Evolutionary conservation across 2,329 filamentous ascomycete species (phyloP).

Genomic region (Ceratocystis albifundus): DNA sequence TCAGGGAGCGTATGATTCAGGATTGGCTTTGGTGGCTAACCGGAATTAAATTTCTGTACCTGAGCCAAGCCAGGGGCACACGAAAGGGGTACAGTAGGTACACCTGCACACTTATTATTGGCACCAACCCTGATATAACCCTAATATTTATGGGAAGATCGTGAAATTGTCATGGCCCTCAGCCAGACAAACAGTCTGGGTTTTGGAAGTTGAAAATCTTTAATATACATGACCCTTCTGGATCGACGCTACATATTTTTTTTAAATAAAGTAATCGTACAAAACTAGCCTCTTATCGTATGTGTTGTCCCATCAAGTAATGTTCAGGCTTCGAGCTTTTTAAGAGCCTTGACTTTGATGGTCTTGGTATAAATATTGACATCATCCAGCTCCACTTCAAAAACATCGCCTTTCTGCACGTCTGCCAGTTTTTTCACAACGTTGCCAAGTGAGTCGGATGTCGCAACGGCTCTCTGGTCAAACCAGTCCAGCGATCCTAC

Average conservation of each 20-base stretch:
- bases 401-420: conserved; percentile 40
- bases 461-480: conserved; percentile 30
- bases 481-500: conserved; percentile 42
- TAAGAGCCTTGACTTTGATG: conserved; percentile 38
- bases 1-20: background rate
- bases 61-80: conserved; percentile 9
- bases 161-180: background rate
- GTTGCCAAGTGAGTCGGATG: conserved; percentile 34
- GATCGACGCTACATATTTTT: background rate
- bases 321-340: conserved; percentile 19
- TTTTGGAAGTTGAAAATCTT: background rate
- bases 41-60: conserved; percentile 6
- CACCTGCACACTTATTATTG: background rate
- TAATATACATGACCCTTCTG: background rate
- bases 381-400: conserved; percentile 44
- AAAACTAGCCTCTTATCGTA: background rate
- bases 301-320: background rate
- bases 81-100: background rate
- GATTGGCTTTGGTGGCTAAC: background rate
- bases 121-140: background rate
- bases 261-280: conserved; percentile 11
- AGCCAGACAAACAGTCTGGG: background rate
- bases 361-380: conserved; percentile 40
- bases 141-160: background rate
- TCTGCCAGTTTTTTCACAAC: conserved; percentile 34